These are phyloP conservation scores for Thalia dealbata DNA, from an alignment of 176 grass and related monocot genomes.

Conservation along the genomic window DNA sequence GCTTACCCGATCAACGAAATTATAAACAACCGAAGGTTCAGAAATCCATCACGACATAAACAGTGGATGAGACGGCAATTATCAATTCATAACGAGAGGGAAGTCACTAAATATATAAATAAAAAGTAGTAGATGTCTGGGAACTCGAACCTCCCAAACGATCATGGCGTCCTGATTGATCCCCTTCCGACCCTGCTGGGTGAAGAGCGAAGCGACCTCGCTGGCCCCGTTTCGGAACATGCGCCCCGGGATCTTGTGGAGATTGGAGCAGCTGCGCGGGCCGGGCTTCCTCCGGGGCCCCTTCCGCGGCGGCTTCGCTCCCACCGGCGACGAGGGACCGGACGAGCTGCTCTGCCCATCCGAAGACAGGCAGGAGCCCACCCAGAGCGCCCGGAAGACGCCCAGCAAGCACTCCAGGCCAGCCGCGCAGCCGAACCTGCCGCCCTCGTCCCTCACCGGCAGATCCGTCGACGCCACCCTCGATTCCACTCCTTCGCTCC, in stretches of 20 bases:
- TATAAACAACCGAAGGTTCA: too few relatives aligned
- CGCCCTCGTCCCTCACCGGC: background rate
- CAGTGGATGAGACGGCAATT: background rate
- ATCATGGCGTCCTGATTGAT: conserved; percentile 95
- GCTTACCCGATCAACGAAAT: too few relatives aligned
- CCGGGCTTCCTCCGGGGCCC: conserved; percentile 10
- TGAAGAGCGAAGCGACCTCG: conserved; percentile 55
- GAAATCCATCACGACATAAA: background rate
- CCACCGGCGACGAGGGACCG: conserved; percentile 13
- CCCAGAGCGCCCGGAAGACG: conserved; percentile 37
- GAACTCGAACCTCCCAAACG: conserved; percentile 52
- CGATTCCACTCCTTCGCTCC: background rate
- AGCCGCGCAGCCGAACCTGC: conserved; percentile 17
- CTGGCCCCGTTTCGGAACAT: conserved; percentile 44
- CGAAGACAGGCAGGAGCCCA: conserved; percentile 31
- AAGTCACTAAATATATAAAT: background rate
- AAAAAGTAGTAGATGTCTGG: background rate
- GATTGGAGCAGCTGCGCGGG: conserved; percentile 15
- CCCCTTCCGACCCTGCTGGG: conserved; percentile 89
- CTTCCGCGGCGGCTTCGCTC: conserved; percentile 19
- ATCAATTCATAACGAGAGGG: background rate
- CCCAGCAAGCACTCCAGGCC: conserved; percentile 43
- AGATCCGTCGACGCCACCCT: background rate
- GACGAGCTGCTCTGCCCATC: conserved; percentile 23
- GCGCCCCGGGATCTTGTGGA: conserved; percentile 35